Evolutionary conservation across 208 protist genomes (phyloP).

Genomic region (Leishmania lainsoni): DNA sequence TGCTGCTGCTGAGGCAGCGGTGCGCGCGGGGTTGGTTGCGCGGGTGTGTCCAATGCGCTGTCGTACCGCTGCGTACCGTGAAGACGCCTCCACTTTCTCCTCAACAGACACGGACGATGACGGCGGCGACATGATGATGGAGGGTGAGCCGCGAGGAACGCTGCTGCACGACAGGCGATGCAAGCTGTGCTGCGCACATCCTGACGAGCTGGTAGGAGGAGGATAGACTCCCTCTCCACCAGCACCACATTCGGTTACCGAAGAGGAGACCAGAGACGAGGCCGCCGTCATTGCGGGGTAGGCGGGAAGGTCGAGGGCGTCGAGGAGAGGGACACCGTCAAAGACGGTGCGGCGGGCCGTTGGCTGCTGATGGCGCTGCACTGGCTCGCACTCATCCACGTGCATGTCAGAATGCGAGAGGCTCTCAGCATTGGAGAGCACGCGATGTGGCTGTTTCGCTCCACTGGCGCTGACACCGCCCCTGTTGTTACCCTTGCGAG

Average conservation of each 20-base stretch:
- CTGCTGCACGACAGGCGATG: slow-evolving; percentile 20
- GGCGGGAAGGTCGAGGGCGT: slow-evolving; percentile 30
- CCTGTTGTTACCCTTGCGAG: neutral
- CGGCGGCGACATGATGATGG: neutral
- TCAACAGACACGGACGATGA: slow-evolving; percentile 3
- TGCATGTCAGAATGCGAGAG: neutral
- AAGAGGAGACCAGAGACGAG: neutral
- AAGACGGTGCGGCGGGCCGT: slow-evolving; percentile 20
- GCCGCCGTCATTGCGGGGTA: slow-evolving; percentile 5
- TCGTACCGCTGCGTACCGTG: slow-evolving; percentile 27
- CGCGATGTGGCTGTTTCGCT: neutral
- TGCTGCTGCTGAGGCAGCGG: neutral
- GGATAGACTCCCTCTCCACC: slow-evolving; percentile 1
- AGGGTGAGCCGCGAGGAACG: slow-evolving; percentile 4
- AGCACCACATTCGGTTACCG: neutral
- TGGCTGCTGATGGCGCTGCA: slow-evolving; percentile 5
- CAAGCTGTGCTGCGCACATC: neutral
- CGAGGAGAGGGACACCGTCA: slow-evolving; percentile 31
- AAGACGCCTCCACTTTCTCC: slow-evolving; percentile 27
- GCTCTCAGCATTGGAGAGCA: neutral
- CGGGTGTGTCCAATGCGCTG: slow-evolving; percentile 31
- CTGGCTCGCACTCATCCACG: neutral
- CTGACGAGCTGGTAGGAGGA: neutral
- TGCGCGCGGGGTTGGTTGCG: neutral
- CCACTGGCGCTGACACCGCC: neutral